Percentiles rank a stretch among this genome's conserved stretches.
Evolutionary conservation across 768 basidiomycete species (phyloP).

Genomic region (Serpula lacrymans): DNA sequence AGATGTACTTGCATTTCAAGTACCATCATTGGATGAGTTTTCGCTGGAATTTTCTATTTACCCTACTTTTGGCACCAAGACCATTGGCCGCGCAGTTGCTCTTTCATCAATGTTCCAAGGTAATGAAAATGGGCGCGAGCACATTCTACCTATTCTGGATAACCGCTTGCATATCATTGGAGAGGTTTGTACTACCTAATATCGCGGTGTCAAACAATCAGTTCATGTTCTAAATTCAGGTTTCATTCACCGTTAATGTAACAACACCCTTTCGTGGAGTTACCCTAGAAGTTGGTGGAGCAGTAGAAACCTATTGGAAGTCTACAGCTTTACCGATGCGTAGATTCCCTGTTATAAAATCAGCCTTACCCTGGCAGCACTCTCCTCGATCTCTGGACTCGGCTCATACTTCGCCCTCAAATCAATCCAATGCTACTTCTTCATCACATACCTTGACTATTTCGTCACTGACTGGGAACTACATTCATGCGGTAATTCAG

Average conservation of each 20-base stretch:
- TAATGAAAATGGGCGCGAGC: constrained; percentile 50
- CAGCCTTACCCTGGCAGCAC: constrained; percentile 34
- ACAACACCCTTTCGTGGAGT: constrained; percentile 89
- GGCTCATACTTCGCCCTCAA: constrained; percentile 69
- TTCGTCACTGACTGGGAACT: constrained; percentile 87
- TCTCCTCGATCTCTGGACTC: constrained; percentile 42
- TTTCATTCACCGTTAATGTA: constrained; percentile 84
- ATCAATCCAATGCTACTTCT: constrained; percentile 45
- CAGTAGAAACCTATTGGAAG: constrained; percentile 99
- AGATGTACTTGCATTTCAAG: constrained; percentile 84
- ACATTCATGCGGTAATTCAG: constrained; percentile 83
- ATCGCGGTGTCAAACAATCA: constrained; percentile 1
- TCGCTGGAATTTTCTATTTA: constrained; percentile 91
- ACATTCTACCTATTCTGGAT: constrained; percentile 78
- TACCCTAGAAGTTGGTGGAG: constrained; percentile 90
- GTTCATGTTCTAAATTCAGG: constrained; percentile 40
- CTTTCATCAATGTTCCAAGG: constrained; percentile 69
- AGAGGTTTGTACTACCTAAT: constrained; percentile 51
- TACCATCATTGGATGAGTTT: constrained; percentile 66
- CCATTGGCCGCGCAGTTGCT: constrained; percentile 89
- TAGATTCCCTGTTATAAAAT: constrained; percentile 40
- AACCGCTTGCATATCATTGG: constrained; percentile 92
- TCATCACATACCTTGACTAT: constrained; percentile 67
- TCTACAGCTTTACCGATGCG: constrained; percentile 45
- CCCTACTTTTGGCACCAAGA: constrained; percentile 96